A percentile compares a stretch with the other conserved stretches of the same genome.
Conservation (phyloP, 169 alveolate genomes). For the Cryptosporidium canis region DNA sequence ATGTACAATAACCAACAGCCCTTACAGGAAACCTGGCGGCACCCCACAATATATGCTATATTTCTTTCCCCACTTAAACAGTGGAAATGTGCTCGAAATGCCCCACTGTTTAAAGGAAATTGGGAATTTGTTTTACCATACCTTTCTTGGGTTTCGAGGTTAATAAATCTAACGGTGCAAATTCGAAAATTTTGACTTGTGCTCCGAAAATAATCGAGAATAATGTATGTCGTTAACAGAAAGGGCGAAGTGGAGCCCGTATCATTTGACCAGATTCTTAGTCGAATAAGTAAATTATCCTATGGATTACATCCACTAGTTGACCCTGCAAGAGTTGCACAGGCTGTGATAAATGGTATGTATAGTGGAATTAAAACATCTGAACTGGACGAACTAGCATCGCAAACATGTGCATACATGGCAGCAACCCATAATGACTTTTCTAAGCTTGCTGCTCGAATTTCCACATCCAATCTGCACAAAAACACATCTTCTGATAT, state of each 20-base stretch:
- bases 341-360: constrained; percentile 92
- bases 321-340: constrained; percentile 88
- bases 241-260: constrained; percentile 87
- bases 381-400: constrained; percentile 94
- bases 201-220: background rate
- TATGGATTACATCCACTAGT: constrained; percentile 87
- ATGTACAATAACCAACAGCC: too few species aligned
- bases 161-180: background rate
- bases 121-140: background rate
- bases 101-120: constrained; percentile 35
- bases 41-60: constrained; percentile 31
- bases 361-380: constrained; percentile 93
- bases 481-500: constrained; percentile 91
- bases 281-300: constrained; percentile 83
- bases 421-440: constrained; percentile 97
- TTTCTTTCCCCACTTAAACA: constrained; percentile 23
- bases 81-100: constrained; percentile 11
- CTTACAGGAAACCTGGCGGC: constrained; percentile 20
- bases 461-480: constrained; percentile 94
- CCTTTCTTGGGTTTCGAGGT: background rate
- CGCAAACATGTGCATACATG: constrained; percentile 99
- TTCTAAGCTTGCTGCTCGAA: constrained; percentile 96
- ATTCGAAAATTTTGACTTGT: background rate
- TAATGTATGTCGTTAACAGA: constrained; percentile 85
- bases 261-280: constrained; percentile 83